Evolutionary conservation across 192 early-diverging fungal genomes (phyloP), one percentile per base, ranked within the genome.

Genomic region (Dissophora ornata): DNA sequence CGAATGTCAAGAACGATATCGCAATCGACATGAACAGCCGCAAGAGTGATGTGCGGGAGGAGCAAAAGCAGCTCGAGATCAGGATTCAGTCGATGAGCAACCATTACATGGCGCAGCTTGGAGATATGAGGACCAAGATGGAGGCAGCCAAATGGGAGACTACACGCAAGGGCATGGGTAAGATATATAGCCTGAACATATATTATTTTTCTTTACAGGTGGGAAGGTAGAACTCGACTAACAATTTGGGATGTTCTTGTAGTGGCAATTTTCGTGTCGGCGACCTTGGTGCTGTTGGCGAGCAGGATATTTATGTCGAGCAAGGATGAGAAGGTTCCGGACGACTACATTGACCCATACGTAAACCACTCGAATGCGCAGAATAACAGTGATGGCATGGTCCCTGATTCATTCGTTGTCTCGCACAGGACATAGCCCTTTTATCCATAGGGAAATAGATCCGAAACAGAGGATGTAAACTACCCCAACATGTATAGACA

Each of bases 21-120:
- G 83, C 90, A 22, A 89, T 98, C 59, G 96, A 98, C 67, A 80
- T 98, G 78, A 98, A 94, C 79, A 92, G 92, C 68, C 91, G 92
- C 66, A 94, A 93, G 67, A 87, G 92, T 44, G 96, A 98, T 38
- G 87, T 86, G 9, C 82, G 88, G 22, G 92, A 92, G 52, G 85
- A 91, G 24, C 90, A 93, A 73, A 94, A 94, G 62, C 83, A 81
- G 29, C 86, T 92, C 67, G 91, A 92, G 57, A 87, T 92, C 81
- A 68, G 83, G 62, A 88, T 92, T n/a, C 92, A 96, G 53, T 90
- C 92, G 51, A 85, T 96, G 62, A 90, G 93, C 48, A 94, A 93
- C 67, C 93, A 93, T 69, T 92, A 93, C 59, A 91, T 92, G 65
- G 84, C 95, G n/a, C 73, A 85, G 15, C 66, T 94, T 28, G 92